phyloP scores from a whole-genome alignment of 176 grass and related monocot species.

The Cymbopogon citratus region DNA sequence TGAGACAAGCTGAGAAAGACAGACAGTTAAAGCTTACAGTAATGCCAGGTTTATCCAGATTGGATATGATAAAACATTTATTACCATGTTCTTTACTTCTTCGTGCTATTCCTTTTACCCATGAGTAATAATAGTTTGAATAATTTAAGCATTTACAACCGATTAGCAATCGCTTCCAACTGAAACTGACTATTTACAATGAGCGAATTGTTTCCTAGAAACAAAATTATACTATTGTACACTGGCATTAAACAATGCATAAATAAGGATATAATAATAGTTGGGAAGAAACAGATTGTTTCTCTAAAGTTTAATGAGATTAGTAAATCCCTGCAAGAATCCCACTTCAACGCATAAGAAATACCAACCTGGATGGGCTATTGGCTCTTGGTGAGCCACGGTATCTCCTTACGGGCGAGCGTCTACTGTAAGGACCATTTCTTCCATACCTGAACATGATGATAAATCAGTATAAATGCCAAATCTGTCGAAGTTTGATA shows the following conservation, averaged over 20 bases:
- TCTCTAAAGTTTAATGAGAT: not conserved
- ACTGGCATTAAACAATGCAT: too few relatives aligned
- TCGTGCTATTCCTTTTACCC: not conserved
- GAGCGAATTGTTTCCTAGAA: not conserved
- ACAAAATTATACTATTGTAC: not conserved
- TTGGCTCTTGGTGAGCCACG: constrained; percentile 34
- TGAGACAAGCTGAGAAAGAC: not conserved
- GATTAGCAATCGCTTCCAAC: not conserved
- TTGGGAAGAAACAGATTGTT: not conserved
- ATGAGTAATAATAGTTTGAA: constrained; percentile 12
- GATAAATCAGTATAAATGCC: constrained; percentile 5
- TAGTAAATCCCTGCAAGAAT: not conserved
- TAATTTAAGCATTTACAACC: too few relatives aligned
- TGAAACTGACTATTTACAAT: not conserved
- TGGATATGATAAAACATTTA: not conserved
- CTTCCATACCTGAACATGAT: constrained; percentile 44
- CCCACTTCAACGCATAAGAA: constrained; percentile 13
- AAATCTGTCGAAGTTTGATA: not conserved
- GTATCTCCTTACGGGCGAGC: constrained; percentile 46
- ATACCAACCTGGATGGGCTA: constrained; percentile 60
- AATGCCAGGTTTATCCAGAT: constrained; percentile 19
- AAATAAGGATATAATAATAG: too few relatives aligned
- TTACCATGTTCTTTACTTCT: constrained; percentile 1
- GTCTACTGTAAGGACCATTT: constrained; percentile 38
- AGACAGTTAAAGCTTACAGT: not conserved